A percentile compares a stretch with the other conserved stretches of the same genome.
Conservation (phyloP, 2,329 filamentous ascomycete species). For the Fusarium succisae region DNA sequence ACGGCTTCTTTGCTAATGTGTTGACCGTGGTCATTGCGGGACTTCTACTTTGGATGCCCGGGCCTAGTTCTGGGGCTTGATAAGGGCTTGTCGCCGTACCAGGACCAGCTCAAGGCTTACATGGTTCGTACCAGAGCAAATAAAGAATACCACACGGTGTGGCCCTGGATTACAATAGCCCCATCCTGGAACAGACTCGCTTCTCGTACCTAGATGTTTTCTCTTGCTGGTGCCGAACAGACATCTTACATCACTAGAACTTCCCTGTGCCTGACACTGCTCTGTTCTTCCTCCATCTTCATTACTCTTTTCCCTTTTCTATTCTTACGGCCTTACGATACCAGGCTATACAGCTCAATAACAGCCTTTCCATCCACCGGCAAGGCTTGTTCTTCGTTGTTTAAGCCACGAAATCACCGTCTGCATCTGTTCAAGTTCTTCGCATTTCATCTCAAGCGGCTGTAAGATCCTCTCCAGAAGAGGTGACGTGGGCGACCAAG, state of each 20-base stretch:
- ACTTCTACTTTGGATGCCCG: constrained; percentile 31
- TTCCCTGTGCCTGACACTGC: constrained; percentile 21
- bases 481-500: constrained; percentile 24
- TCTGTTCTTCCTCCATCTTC: constrained; percentile 31
- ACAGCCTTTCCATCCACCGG: constrained; percentile 15
- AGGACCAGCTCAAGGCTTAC: constrained; percentile 33
- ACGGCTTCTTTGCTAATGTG: constrained; percentile 34
- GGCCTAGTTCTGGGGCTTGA: constrained; percentile 41
- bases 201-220: constrained; percentile 34
- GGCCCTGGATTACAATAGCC: constrained; percentile 32
- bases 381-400: constrained; percentile 16
- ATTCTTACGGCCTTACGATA: constrained; percentile 22
- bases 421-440: constrained; percentile 14
- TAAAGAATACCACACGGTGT: constrained; percentile 42
- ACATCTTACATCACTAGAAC: constrained; percentile 41
- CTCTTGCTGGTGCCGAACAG: constrained; percentile 35
- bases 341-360: constrained; percentile 25
- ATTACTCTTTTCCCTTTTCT: constrained; percentile 28
- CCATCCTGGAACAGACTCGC: constrained; percentile 32
- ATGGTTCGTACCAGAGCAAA: constrained; percentile 39
- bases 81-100: constrained; percentile 35
- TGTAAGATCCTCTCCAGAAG: constrained; percentile 15
- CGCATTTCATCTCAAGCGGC: constrained; percentile 17
- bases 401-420: constrained; percentile 14
- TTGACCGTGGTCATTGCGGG: constrained; percentile 34